Evolutionary conservation across 2,329 filamentous ascomycete species (phyloP), one percentile per base, ranked within the genome.

Genomic region (Beauveria sp.): DNA sequence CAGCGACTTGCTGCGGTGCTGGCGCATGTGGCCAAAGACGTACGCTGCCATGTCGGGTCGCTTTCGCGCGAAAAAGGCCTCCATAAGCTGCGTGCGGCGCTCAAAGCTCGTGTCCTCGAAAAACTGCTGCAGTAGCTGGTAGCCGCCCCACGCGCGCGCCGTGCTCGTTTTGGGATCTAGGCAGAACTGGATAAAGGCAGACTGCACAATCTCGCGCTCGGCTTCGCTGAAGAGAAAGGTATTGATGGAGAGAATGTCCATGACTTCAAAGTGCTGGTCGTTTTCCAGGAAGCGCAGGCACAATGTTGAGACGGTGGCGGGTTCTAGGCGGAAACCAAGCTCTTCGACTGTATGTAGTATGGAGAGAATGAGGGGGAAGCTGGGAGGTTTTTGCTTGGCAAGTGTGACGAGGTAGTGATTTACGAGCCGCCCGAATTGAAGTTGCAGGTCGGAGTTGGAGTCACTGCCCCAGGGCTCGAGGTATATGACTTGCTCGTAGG

Each of bases 21-120:
- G 83, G n/a, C 92, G 89, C 93, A 98, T 98, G 72, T 97, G 91
- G 16, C 90, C 90, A 74, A 99, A 97, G 40, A 96, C 86, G 64
- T 92, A 82, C 52, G 86, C 86, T 3, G 90, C 93, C 83, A 97
- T 92, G 69, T 98, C 93, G 14, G 90, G 82, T 12, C 92, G 86
- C 31, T 84, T 81, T 45, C 91, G 87, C 8, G 81, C 76, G 70
- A 96, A 96, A 75, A 98, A 97, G 24, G 83, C 80, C 24, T 87
- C 82, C 90, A 99, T 96, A 50, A 97, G 79, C 28, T 80, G 74
- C 16, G 87, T 85, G 10, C 93, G 88, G 55, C 83, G 79, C 2
- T 80, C 77, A 6, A 85, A 79, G n/a, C 84, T 79, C 1, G 88
- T 88, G 68, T 88, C 86, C 7, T 83, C 80, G 72, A 88, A 88